Conservation (phyloP, 805 yeast genomes). For the Danielia reshetovae region DNA sequence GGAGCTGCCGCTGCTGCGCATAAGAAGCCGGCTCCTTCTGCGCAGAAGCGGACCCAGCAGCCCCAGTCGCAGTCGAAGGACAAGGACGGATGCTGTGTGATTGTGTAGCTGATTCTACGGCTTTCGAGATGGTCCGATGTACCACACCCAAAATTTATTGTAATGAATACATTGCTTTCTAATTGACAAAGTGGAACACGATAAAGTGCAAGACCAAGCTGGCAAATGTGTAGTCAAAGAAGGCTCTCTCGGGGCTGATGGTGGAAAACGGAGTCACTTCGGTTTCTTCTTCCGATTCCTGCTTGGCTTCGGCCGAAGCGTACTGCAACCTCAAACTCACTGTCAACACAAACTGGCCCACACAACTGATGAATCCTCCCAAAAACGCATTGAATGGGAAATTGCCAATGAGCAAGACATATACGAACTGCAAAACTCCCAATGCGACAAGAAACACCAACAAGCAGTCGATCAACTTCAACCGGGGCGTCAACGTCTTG, state of each 20-base stretch:
- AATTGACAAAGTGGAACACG: slow-evolving; percentile 87
- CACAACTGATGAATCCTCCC: slow-evolving; percentile 88
- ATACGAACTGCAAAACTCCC: slow-evolving; percentile 76
- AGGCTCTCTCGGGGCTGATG: slow-evolving; percentile 51
- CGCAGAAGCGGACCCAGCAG: slow-evolving; percentile 4
- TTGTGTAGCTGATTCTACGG: slow-evolving; percentile 10
- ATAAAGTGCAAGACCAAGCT: slow-evolving; percentile 86
- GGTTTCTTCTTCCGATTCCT: not conserved
- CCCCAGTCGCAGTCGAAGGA: slow-evolving; percentile 3
- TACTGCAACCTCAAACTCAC: slow-evolving; percentile 77
- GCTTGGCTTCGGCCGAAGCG: slow-evolving; percentile 10
- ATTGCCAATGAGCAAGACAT: slow-evolving; percentile 73
- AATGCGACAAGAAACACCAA: slow-evolving; percentile 67
- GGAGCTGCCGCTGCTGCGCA: slow-evolving; percentile 8
- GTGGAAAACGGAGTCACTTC: slow-evolving; percentile 5
- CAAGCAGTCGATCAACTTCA: slow-evolving; percentile 73
- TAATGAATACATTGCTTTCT: too few relatives aligned
- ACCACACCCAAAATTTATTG: not conserved
- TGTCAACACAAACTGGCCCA: slow-evolving; percentile 91
- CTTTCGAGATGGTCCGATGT: too few relatives aligned
- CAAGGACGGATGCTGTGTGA: slow-evolving; percentile 19
- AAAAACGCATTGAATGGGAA: slow-evolving; percentile 97
- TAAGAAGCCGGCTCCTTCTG: slow-evolving; percentile 7
- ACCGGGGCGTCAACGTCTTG: slow-evolving; percentile 38
- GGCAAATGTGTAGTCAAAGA: slow-evolving; percentile 86